phyloP scores from a whole-genome alignment of 305 asterid genomes.

The Euphrasia arctica region DNA sequence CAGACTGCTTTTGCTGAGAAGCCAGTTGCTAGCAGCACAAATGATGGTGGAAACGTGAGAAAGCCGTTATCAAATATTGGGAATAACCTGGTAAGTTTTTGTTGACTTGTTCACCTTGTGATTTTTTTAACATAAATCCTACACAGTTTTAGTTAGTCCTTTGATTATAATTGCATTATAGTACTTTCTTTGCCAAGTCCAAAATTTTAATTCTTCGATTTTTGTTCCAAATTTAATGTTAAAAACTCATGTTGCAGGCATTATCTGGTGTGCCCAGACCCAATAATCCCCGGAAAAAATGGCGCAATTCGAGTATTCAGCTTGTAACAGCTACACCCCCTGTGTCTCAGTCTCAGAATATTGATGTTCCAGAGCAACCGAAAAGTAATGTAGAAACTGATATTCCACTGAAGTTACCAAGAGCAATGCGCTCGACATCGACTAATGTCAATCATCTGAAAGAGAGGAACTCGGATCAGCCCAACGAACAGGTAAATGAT shows the following conservation, averaged over 20 bases:
- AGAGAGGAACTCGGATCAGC: constrained; percentile 61
- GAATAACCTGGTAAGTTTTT: constrained; percentile 57
- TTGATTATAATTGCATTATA: background rate
- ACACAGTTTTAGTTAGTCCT: background rate
- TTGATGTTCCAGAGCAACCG: constrained; percentile 37
- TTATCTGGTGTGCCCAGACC: constrained; percentile 58
- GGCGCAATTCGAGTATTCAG: constrained; percentile 79
- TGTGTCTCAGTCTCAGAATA: constrained; percentile 28
- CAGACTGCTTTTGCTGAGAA: constrained; percentile 76
- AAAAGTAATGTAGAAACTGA: constrained; percentile 41
- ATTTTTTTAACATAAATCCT: background rate
- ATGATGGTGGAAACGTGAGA: constrained; percentile 42
- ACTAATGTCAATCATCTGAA: constrained; percentile 53
- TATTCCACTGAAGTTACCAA: constrained; percentile 63
- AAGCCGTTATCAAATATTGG: constrained; percentile 94
- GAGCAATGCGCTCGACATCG: constrained; percentile 60
- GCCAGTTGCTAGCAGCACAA: constrained; percentile 28
- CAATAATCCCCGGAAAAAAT: constrained; percentile 54
- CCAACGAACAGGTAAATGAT: constrained; percentile 32
- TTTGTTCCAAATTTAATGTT: constrained; percentile 1
- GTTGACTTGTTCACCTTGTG: background rate
- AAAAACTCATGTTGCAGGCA: constrained; percentile 36
- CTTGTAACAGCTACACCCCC: constrained; percentile 75
- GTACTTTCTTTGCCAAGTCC: background rate
- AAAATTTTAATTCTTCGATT: background rate